These are phyloP conservation scores for Colletotrichum cordylinicola DNA, from an alignment of 2,329 filamentous ascomycete genomes.

Conservation along the genomic window DNA sequence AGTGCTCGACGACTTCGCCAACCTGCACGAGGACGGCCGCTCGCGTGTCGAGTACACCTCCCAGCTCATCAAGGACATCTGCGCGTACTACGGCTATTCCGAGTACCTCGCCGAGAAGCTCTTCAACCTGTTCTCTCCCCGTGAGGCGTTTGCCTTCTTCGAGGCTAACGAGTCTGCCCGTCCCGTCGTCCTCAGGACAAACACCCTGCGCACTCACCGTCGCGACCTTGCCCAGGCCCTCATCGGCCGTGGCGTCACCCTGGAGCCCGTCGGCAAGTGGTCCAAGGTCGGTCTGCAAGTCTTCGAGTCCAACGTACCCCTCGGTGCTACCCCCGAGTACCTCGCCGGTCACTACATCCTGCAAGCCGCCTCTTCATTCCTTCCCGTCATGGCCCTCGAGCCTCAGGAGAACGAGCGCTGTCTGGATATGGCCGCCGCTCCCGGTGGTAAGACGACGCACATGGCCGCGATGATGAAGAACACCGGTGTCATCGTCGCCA, in stretches of 20 bases:
- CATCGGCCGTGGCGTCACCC: conserved; percentile 94
- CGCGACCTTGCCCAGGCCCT: conserved; percentile 88
- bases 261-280: conserved; percentile 98
- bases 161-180: conserved; percentile 96
- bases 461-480: conserved; percentile 98
- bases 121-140: conserved; percentile 87
- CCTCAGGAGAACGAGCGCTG: conserved; percentile 88
- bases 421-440: conserved; percentile 91
- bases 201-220: conserved; percentile 82
- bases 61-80: conserved; percentile 89
- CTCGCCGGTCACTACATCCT: conserved; percentile 97
- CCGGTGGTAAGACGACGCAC: conserved; percentile 95
- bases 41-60: conserved; percentile 88
- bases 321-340: conserved; percentile 97
- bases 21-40: conserved; percentile 78
- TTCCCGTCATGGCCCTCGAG: conserved; percentile 96
- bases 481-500: conserved; percentile 93
- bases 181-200: conserved; percentile 94
- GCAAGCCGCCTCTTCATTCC: conserved; percentile 94
- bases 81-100: conserved; percentile 96
- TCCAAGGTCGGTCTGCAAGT: conserved; percentile 97
- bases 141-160: conserved; percentile 97
- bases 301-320: conserved; percentile 84
- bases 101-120: conserved; percentile 96
- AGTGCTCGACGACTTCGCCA: conserved; percentile 87